Percentiles rank a stretch among this genome's conserved stretches.
Conservation (phyloP, 106 monocot species). For the Gastrodia elata region DNA sequence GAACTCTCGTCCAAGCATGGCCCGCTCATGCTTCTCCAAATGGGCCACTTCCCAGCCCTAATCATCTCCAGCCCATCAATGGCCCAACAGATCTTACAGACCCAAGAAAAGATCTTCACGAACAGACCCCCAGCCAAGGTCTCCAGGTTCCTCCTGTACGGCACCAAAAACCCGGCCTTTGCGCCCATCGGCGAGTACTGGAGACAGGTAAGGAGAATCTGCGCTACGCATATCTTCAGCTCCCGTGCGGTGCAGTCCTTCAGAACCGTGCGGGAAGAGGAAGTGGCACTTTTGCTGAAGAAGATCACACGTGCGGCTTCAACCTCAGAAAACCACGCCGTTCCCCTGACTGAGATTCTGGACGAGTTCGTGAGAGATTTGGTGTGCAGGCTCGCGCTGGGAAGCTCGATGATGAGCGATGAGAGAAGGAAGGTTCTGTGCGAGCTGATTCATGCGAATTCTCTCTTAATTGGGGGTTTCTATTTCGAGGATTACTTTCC, state of each 20-base stretch:
- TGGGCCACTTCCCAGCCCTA: constrained; percentile 17
- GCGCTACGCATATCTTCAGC: background rate
- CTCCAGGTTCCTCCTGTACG: background rate
- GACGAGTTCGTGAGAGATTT: background rate
- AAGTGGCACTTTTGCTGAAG: background rate
- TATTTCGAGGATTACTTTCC: constrained; percentile 32
- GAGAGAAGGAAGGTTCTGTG: background rate
- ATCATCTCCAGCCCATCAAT: constrained; percentile 18
- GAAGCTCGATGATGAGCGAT: background rate
- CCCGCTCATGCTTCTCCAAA: constrained; percentile 22
- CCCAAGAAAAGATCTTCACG: constrained; percentile 28
- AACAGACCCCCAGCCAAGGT: constrained; percentile 10
- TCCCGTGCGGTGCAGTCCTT: background rate
- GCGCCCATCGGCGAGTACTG: constrained; percentile 36
- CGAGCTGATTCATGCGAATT: background rate
- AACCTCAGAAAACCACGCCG: background rate
- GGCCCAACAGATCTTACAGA: constrained; percentile 19
- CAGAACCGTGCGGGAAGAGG: background rate
- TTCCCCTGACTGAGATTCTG: constrained; percentile 2
- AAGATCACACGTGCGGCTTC: background rate
- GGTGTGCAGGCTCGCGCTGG: constrained; percentile 3
- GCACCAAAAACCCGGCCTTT: constrained; percentile 4
- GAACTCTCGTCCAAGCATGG: constrained; percentile 17
- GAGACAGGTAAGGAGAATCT: constrained; percentile 13
- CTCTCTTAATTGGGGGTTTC: background rate